A percentile compares a stretch with the other conserved stretches of the same genome.
Evolutionary conservation across 228 moss, liverwort and hornwort genomes (phyloP).

Genomic region (Sphagnum magellanicum): DNA sequence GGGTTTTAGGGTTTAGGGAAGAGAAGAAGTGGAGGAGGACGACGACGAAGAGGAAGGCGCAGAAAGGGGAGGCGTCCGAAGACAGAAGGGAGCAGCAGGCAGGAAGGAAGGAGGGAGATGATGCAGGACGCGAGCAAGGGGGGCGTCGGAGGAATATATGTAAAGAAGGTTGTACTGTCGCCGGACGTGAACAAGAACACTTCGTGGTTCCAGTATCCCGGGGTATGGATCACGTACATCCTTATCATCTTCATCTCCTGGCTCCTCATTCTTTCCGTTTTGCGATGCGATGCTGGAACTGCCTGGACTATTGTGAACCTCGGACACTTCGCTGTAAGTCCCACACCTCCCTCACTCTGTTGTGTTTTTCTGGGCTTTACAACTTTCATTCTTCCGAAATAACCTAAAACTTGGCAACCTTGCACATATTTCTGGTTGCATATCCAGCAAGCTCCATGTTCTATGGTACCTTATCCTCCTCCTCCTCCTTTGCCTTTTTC

Average conservation of each 20-base stretch:
- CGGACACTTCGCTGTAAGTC: conserved; percentile 76
- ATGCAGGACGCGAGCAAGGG: conserved; percentile 44
- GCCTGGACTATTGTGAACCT: conserved; percentile 97
- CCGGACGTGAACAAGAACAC: conserved; percentile 99
- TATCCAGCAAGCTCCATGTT: no score
- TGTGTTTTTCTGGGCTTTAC: neutral
- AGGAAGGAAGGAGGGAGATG: no score
- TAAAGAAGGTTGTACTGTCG: conserved; percentile 78
- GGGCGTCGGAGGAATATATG: conserved; percentile 73
- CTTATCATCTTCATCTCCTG: conserved; percentile 90
- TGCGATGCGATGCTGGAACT: conserved; percentile 82
- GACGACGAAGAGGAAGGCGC: no score
- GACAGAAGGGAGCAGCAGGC: no score
- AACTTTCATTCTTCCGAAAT: no score
- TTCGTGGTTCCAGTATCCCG: conserved; percentile 96
- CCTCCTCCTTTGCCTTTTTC: no score
- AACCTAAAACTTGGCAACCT: no score
- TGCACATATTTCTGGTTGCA: no score
- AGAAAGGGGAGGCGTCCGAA: no score
- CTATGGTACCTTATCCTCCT: no score
- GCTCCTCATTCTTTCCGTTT: conserved; percentile 88
- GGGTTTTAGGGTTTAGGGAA: no score
- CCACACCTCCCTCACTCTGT: neutral
- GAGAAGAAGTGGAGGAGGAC: no score
- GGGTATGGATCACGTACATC: conserved; percentile 97